A percentile compares a stretch with the other conserved stretches of the same genome.
Evolutionary conservation across 371 early-diverging fungal genomes (phyloP).

Genomic region (Dichotomocladium elegans): DNA sequence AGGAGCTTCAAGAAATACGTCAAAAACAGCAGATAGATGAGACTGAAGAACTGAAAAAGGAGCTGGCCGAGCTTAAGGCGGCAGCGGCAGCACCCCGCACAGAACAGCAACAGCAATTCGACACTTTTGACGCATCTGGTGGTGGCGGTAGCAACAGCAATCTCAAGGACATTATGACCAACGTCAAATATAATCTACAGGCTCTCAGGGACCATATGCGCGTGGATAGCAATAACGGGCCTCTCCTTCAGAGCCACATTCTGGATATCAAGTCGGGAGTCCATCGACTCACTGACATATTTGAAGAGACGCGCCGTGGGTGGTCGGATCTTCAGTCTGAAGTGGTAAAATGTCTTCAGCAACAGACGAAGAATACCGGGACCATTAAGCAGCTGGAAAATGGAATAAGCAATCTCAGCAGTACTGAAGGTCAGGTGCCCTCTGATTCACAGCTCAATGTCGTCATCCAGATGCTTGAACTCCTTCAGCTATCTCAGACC

Average conservation of each 20-base stretch:
- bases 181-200: conserved; percentile 32
- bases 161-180: conserved; percentile 20
- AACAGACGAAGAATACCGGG: conserved; percentile 17
- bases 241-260: conserved; percentile 22
- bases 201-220: conserved; percentile 28
- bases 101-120: conserved; percentile 1
- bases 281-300: conserved; percentile 14
- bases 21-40: conserved; percentile 6
- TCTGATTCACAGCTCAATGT: conserved; percentile 34
- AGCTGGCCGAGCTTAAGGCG: conserved; percentile 15
- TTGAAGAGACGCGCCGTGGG: conserved; percentile 26
- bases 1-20: conserved; percentile 10
- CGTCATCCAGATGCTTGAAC: conserved; percentile 35
- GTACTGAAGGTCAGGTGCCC: neutral
- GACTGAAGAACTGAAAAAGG: conserved; percentile 5
- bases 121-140: neutral
- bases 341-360: neutral
- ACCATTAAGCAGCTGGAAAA: conserved; percentile 6
- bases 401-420: conserved; percentile 9
- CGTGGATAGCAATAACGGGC: conserved; percentile 8
- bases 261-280: conserved; percentile 28
- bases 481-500: conserved; percentile 30
- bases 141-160: neutral
- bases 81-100: conserved; percentile 16
- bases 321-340: conserved; percentile 37